Evolutionary conservation across 805 yeast genomes (phyloP).

Genomic region (Monosporozyma servazzii): DNA sequence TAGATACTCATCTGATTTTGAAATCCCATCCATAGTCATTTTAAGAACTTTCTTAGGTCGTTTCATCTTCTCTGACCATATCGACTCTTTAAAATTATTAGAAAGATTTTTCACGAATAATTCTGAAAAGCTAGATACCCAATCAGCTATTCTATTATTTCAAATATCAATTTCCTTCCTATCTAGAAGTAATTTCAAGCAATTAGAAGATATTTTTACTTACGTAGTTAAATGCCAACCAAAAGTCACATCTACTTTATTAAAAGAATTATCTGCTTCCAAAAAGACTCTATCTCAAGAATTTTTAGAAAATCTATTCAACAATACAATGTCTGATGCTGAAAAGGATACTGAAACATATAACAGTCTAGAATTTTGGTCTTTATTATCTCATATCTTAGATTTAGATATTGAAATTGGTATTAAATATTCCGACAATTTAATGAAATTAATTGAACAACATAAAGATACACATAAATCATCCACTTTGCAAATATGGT

Average conservation of each 20-base stretch:
- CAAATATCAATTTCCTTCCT: conserved; percentile 15
- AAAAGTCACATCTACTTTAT: conserved; percentile 33
- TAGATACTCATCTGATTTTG: background rate
- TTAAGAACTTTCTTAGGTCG: conserved; percentile 7
- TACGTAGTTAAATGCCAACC: conserved; percentile 34
- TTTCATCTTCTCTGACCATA: conserved; percentile 11
- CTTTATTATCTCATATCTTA: conserved; percentile 39
- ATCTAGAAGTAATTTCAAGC: conserved; percentile 18
- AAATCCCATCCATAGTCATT: background rate
- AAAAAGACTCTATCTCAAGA: conserved; percentile 46
- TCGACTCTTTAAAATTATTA: conserved; percentile 13
- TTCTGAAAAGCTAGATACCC: conserved; percentile 4
- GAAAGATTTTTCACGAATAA: conserved; percentile 15
- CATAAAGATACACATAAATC: conserved; percentile 6
- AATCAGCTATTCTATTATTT: conserved; percentile 13
- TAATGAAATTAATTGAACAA: conserved; percentile 11
- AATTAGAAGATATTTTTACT: conserved; percentile 42
- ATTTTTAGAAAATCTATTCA: conserved; percentile 34
- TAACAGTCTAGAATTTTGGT: conserved; percentile 31
- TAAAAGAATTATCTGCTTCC: conserved; percentile 38
- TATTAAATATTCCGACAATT: conserved; percentile 29
- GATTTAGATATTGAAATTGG: conserved; percentile 52
- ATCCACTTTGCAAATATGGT: conserved; percentile 15
- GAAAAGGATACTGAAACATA: conserved; percentile 1
- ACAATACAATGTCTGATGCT: conserved; percentile 7